Conservation (phyloP, 805 yeast species). For the Alloascoidea hylecoeti region DNA sequence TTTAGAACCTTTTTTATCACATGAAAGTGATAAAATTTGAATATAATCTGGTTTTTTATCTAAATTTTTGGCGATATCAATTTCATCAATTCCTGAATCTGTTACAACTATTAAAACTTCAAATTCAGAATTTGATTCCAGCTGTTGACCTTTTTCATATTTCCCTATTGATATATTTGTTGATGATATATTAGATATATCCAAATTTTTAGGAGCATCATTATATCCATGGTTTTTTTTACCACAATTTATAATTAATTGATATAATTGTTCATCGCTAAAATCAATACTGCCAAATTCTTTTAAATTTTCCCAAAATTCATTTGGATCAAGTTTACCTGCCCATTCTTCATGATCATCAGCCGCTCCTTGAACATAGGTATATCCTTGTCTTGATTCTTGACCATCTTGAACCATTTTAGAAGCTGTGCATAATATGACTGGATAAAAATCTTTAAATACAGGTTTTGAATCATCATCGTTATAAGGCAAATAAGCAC, state of each 20-base stretch:
- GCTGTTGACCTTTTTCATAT: conserved; percentile 1
- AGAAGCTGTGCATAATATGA: conserved; percentile 49
- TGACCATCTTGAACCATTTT: conserved; percentile 45
- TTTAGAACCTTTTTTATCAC: conserved; percentile 53
- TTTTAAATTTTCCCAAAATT: conserved; percentile 39
- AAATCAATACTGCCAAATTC: conserved; percentile 13
- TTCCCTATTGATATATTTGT: conserved; percentile 7
- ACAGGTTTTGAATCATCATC: conserved; percentile 17
- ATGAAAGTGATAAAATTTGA: conserved; percentile 9
- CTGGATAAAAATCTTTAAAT: conserved; percentile 23
- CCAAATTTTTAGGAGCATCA: conserved; percentile 2
- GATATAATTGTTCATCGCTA: conserved; percentile 19
- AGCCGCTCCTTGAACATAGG: conserved; percentile 86
- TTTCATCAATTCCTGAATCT: neutral
- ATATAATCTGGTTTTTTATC: conserved; percentile 4
- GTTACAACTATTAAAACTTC: conserved; percentile 10
- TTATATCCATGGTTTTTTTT: conserved; percentile 8
- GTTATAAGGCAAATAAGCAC: conserved; percentile 17
- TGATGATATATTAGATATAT: conserved; percentile 5
- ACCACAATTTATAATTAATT: conserved; percentile 10
- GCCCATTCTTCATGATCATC: conserved; percentile 92
- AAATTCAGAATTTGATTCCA: conserved; percentile 1
- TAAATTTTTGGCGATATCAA: conserved; percentile 6
- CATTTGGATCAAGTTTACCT: conserved; percentile 31
- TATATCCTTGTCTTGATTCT: conserved; percentile 28